Percentiles rank a stretch among this genome's conserved stretches.
Evolutionary conservation across 2,329 filamentous ascomycete genomes (phyloP).

Genomic region (Diaporthe amygdali): DNA sequence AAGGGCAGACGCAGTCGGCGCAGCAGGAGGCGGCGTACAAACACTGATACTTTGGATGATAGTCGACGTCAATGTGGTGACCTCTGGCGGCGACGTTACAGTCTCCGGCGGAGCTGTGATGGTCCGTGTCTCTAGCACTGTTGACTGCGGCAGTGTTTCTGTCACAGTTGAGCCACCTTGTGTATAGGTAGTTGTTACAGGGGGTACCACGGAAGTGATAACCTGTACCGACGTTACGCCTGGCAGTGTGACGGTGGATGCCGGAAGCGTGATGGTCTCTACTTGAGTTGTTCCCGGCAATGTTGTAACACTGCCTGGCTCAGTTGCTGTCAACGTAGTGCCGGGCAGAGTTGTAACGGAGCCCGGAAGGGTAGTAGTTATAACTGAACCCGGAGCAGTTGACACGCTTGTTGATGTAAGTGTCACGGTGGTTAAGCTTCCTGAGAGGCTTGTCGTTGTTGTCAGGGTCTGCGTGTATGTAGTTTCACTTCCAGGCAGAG

Average conservation of each 20-base stretch:
- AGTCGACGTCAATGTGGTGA: constrained; percentile 38
- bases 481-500: constrained; percentile 28
- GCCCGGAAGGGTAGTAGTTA: constrained; percentile 22
- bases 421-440: constrained; percentile 21
- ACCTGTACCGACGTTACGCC: constrained; percentile 17
- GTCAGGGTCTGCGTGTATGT: not conserved
- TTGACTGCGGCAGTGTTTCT: not conserved
- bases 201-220: constrained; percentile 26
- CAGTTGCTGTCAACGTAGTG: constrained; percentile 24
- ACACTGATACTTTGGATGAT: constrained; percentile 40
- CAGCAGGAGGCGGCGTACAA: constrained; percentile 52
- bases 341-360: constrained; percentile 28
- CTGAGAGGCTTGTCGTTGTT: not conserved
- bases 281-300: constrained; percentile 15
- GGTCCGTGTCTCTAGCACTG: constrained; percentile 6
- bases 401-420: constrained; percentile 30
- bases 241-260: constrained; percentile 23
- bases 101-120: constrained; percentile 29
- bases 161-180: not conserved
- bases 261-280: constrained; percentile 14
- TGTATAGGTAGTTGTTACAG: constrained; percentile 10
- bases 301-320: constrained; percentile 9
- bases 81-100: constrained; percentile 30
- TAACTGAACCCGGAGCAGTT: constrained; percentile 8
- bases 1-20: constrained; percentile 32